A percentile compares a stretch with the other conserved stretches of the same genome.
phyloP scores from a whole-genome alignment of 345 rosid species.

The Ricinus communis region DNA sequence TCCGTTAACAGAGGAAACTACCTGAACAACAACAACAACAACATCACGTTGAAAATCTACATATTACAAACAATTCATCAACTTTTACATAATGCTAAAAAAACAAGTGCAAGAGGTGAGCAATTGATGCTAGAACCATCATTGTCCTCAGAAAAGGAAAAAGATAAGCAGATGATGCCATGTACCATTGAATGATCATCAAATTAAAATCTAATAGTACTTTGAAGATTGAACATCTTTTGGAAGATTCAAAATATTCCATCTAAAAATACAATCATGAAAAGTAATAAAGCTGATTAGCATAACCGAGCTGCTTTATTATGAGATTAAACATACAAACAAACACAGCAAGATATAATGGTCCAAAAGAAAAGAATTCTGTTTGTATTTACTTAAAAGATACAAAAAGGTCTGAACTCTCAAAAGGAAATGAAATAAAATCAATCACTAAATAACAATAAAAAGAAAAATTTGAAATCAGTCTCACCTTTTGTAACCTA shows the following conservation, averaged over 20 bases:
- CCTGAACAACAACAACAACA: slow-evolving; percentile 19
- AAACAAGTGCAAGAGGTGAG: neutral
- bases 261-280: too few species aligned
- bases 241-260: too few species aligned
- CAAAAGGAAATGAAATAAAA: too few species aligned
- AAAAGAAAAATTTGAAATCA: too few species aligned
- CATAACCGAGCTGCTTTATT: neutral
- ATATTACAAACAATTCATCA: neutral
- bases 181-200: too few species aligned
- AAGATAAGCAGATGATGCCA: neutral
- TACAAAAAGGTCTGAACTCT: too few species aligned
- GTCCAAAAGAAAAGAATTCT: too few species aligned
- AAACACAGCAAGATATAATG: too few species aligned
- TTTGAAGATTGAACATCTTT: neutral
- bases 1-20: slow-evolving; percentile 20
- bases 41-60: neutral
- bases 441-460: too few species aligned
- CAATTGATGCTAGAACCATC: neutral
- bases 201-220: neutral
- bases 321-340: too few species aligned
- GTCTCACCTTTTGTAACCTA: slow-evolving; percentile 9
- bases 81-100: too few species aligned
- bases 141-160: neutral
- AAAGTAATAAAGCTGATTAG: neutral
- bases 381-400: too few species aligned